Conservation (phyloP, 2,329 filamentous ascomycete species). For the Nothophoma quercina region DNA sequence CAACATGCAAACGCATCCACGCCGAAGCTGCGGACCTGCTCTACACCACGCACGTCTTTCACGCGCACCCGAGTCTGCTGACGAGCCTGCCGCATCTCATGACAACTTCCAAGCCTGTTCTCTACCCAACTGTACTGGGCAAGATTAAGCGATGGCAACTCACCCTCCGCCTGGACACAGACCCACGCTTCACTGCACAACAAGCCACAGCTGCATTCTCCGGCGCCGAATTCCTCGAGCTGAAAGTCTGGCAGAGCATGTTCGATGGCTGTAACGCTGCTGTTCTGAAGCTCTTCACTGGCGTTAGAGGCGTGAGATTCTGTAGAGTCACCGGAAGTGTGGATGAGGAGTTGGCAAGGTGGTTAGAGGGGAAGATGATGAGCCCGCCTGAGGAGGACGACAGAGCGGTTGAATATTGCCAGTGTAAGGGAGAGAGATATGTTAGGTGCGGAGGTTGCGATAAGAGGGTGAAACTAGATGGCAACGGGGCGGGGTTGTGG, state of each 20-base stretch:
- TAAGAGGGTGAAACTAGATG: constrained; percentile 16
- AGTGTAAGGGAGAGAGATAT: constrained; percentile 41
- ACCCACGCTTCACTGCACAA: constrained; percentile 53
- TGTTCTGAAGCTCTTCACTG: constrained; percentile 56
- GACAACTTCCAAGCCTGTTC: constrained; percentile 47
- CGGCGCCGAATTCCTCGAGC: constrained; percentile 55
- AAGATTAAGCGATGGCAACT: constrained; percentile 57
- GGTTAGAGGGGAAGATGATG: constrained; percentile 58
- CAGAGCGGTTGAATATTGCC: constrained; percentile 25
- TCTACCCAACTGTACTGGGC: constrained; percentile 34
- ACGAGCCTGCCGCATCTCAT: constrained; percentile 54
- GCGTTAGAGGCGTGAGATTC: constrained; percentile 54
- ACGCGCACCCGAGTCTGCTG: constrained; percentile 58
- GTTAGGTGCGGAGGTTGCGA: constrained; percentile 37
- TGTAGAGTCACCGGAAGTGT: constrained; percentile 55
- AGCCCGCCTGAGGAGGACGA: constrained; percentile 31
- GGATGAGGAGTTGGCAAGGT: constrained; percentile 52
- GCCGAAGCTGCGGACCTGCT: constrained; percentile 55
- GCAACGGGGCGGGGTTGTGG: constrained; percentile 22
- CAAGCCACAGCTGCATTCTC: constrained; percentile 55
- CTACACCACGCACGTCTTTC: constrained; percentile 60
- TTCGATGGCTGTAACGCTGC: constrained; percentile 50
- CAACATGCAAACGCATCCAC: constrained; percentile 52
- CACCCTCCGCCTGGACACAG: constrained; percentile 58
- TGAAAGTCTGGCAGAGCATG: constrained; percentile 58